Percentiles rank a stretch among this genome's conserved stretches.
Evolutionary conservation across 768 basidiomycete genomes (phyloP).

Genomic region (Lactarius sp.): DNA sequence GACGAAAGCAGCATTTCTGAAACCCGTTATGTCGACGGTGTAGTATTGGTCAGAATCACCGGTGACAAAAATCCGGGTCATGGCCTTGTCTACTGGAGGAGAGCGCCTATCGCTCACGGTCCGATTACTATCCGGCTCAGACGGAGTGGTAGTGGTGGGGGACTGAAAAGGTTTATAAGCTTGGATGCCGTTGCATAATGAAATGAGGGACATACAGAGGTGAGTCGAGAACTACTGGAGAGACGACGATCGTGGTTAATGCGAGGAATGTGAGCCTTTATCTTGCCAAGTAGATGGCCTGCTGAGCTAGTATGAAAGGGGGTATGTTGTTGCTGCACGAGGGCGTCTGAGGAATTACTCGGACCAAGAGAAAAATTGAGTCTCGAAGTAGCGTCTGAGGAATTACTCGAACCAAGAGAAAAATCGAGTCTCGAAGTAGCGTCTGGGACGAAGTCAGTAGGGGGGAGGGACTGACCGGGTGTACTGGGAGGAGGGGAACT

Average conservation of each 20-base stretch:
- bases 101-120: slow-evolving; percentile 24
- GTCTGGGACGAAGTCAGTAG: slow-evolving; percentile 39
- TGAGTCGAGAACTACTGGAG: slow-evolving; percentile 33
- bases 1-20: slow-evolving; percentile 60
- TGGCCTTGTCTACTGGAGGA: slow-evolving; percentile 23
- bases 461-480: slow-evolving; percentile 46
- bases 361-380: slow-evolving; percentile 28
- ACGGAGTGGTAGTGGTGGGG: slow-evolving; percentile 28
- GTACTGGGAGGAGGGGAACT: slow-evolving; percentile 69
- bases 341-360: slow-evolving; percentile 34
- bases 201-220: slow-evolving; percentile 28
- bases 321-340: slow-evolving; percentile 34
- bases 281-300: slow-evolving; percentile 23
- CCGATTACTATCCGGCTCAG: slow-evolving; percentile 24
- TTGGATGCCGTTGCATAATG: neutral
- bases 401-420: slow-evolving; percentile 28
- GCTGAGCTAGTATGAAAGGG: slow-evolving; percentile 25
- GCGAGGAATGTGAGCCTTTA: slow-evolving; percentile 28
- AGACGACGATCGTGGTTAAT: slow-evolving; percentile 27
- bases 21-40: slow-evolving; percentile 65
- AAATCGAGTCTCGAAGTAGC: slow-evolving; percentile 34
- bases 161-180: slow-evolving; percentile 26
- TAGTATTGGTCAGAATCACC: slow-evolving; percentile 72
- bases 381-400: slow-evolving; percentile 37
- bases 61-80: slow-evolving; percentile 61